Percentiles rank a stretch among this genome's conserved stretches.
phyloP scores from a whole-genome alignment of 179 eudicot genomes.

The Dionaea muscipula region DNA sequence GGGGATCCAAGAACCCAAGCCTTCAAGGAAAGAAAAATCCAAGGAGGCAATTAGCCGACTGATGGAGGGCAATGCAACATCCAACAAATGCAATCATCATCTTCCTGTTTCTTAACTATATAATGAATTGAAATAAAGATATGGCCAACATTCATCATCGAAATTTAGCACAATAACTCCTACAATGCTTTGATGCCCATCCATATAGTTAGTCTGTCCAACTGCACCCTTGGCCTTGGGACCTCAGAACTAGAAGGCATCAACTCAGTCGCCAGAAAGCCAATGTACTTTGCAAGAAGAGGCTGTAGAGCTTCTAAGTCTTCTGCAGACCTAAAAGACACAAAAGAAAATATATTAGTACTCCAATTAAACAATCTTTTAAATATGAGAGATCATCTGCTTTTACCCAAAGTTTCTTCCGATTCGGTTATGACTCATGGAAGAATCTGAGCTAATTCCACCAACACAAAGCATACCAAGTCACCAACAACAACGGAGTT shows the following conservation, averaged over 20 bases:
- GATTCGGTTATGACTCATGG: too few species aligned
- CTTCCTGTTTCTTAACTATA: not conserved
- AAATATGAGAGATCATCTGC: too few species aligned
- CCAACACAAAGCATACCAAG: too few species aligned
- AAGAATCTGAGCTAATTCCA: too few species aligned
- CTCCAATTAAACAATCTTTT: not conserved
- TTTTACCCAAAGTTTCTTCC: too few species aligned
- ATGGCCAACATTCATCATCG: slow-evolving; percentile 4
- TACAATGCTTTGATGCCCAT: slow-evolving; percentile 95
- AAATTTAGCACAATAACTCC: slow-evolving; percentile 19
- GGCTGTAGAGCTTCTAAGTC: slow-evolving; percentile 90
- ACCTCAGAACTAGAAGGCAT: slow-evolving; percentile 28
- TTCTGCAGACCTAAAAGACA: slow-evolving; percentile 34
- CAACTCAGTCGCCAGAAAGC: slow-evolving; percentile 58
- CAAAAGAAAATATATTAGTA: not conserved
- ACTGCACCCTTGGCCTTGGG: slow-evolving; percentile 67
- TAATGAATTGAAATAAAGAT: not conserved
- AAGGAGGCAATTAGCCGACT: slow-evolving; percentile 13
- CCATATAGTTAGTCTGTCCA: slow-evolving; percentile 80
- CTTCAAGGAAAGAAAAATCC: slow-evolving; percentile 27
- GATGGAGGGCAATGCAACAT: not conserved
- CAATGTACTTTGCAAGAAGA: slow-evolving; percentile 68
- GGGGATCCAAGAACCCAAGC: slow-evolving; percentile 90
- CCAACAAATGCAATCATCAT: not conserved
- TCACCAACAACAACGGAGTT: too few species aligned